Conservation (phyloP, 371 early-diverging fungal genomes). For the Syncephalastrum monosporum region DNA sequence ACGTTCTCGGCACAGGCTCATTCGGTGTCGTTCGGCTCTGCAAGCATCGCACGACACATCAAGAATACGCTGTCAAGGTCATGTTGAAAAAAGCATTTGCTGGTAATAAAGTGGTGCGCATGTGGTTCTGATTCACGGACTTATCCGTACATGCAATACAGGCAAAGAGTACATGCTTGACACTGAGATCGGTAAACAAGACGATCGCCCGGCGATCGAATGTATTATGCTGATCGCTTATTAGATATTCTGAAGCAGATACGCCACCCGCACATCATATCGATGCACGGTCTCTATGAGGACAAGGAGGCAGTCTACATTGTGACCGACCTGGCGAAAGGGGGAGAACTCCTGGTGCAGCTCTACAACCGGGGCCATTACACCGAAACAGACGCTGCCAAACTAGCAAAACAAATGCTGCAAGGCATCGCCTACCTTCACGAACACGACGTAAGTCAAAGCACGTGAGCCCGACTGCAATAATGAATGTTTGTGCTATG, state of each 20-base stretch:
- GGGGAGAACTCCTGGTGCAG: conserved; percentile 86
- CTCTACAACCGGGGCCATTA: conserved; percentile 75
- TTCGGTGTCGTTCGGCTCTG: conserved; percentile 80
- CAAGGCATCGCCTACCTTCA: conserved; percentile 82
- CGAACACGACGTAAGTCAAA: conserved; percentile 50
- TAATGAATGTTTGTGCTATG: not conserved
- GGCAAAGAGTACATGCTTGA: conserved; percentile 82
- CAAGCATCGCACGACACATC: conserved; percentile 49
- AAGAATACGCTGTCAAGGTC: conserved; percentile 78
- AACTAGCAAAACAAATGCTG: conserved; percentile 68
- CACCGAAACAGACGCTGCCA: conserved; percentile 72
- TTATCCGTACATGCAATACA: conserved; percentile 4
- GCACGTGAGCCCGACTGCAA: not conserved
- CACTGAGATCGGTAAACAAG: conserved; percentile 60
- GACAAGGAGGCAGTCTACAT: conserved; percentile 78
- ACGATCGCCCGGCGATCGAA: not conserved
- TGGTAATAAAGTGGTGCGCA: conserved; percentile 20
- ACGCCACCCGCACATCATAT: conserved; percentile 78
- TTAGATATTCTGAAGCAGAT: conserved; percentile 73
- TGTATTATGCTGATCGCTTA: not conserved
- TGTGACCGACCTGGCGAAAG: conserved; percentile 82
- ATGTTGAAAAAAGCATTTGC: conserved; percentile 66
- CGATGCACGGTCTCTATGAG: conserved; percentile 78
- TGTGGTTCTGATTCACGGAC: not conserved
- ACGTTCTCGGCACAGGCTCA: conserved; percentile 65